Evolutionary conservation across 148 eudicot genomes (phyloP), one percentile per base, ranked within the genome.

Genomic region (Amaranthus cruentus): DNA sequence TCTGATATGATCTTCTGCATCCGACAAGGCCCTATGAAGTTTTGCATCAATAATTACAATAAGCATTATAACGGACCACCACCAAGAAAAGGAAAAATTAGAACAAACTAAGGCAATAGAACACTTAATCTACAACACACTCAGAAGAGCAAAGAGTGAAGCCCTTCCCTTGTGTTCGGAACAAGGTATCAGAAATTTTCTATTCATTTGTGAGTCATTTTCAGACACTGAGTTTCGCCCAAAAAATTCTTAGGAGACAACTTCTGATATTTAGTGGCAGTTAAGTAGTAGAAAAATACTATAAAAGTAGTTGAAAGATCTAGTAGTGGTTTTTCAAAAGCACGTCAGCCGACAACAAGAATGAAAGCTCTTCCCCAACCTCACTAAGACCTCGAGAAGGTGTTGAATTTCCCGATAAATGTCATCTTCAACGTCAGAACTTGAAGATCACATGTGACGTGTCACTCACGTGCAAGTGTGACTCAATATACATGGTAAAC

Each of bases 1-100:
- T 48, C 55, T 47, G 54, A 66, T 15, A 66, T 66, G 69, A 66
- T 66, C 54, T 66, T 66, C 54, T 6, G 69, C 69, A 66, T 48
- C 54, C 49, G 54, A 66, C 54, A 66, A 3, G 28, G 54, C 69
- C 69, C 54, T 66, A 48, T 66, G 54, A 48, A 47, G 53, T 15
- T 47, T 66, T 48, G 69, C 69, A 66, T 66, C 69, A 48, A 66
- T 48, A 48, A 48, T 47, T 66, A 66, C 43, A 66, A 48, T 9
- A 47, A 66, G 66, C 9, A 11, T 42, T 62, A 62, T 62, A 38
- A 62, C 11, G 66, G 47, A 43, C 5, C 11, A 66, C 6, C 54
- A 18, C 69, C 12, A 66, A 28, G 28, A 66, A 47, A 28, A 66
- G 12, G 68, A 48, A 48, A n/a, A 2, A n/a, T 15, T 48, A 66